Percentiles rank a stretch among this genome's conserved stretches.
Conservation (phyloP, 768 basidiomycete species). For the Hypholoma sublateritium region DNA sequence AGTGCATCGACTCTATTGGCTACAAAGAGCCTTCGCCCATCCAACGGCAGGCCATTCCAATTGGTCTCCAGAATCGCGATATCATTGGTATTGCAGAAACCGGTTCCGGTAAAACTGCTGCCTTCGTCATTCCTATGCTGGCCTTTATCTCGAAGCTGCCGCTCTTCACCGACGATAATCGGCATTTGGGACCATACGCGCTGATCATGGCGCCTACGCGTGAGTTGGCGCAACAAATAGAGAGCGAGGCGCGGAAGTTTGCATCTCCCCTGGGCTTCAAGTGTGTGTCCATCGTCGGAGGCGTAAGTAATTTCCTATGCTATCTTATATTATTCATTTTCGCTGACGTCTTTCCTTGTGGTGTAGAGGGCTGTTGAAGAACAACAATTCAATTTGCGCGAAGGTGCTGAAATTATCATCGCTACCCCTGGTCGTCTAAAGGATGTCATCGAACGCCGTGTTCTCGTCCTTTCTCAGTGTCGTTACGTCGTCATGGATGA, state of each 20-base stretch:
- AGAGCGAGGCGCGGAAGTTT: constrained; percentile 90
- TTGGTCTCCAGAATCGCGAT: constrained; percentile 94
- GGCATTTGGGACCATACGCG: constrained; percentile 92
- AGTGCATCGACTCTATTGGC: constrained; percentile 86
- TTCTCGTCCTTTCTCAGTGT: constrained; percentile 94
- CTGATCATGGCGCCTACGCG: constrained; percentile 96
- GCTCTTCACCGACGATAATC: constrained; percentile 86
- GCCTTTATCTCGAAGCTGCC: constrained; percentile 89
- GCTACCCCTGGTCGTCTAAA: constrained; percentile 98
- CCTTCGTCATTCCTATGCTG: constrained; percentile 98
- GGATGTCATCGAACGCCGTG: constrained; percentile 94
- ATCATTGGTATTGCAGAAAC: constrained; percentile 99
- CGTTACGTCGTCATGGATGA: constrained; percentile 99
- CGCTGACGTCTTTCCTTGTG: background rate
- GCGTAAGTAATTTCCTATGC: constrained; percentile 50
- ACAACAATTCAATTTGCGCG: constrained; percentile 96
- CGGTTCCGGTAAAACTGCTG: constrained; percentile 98
- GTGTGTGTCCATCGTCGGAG: constrained; percentile 98
- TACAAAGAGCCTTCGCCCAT: constrained; percentile 98
- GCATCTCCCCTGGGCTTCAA: constrained; percentile 86
- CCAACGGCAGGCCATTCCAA: constrained; percentile 98
- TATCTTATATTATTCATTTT: constrained; percentile 1
- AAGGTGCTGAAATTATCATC: constrained; percentile 98
- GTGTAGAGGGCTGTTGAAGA: constrained; percentile 87
- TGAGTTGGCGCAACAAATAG: constrained; percentile 97